Percentiles rank a stretch among this genome's conserved stretches.
phyloP scores from a whole-genome alignment of 2,329 filamentous ascomycete species.

The Cytospora paraplurivora region DNA sequence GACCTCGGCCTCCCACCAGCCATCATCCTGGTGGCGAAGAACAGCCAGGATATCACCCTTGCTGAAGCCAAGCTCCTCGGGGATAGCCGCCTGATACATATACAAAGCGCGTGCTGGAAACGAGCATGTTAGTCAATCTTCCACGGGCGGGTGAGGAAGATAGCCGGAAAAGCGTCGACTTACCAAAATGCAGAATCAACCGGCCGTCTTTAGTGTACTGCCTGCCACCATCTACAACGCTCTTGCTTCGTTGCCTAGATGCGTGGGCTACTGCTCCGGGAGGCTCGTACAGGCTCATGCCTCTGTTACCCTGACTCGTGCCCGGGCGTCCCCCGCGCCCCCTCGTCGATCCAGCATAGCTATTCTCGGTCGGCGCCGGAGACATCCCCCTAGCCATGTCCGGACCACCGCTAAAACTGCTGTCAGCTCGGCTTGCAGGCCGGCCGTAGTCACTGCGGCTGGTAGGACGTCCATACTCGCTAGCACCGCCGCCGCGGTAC shows the following conservation, averaged over 20 bases:
- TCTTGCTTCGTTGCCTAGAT: slow-evolving; percentile 71
- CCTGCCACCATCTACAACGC: slow-evolving; percentile 77
- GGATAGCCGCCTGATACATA: slow-evolving; percentile 90
- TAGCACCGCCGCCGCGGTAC: slow-evolving; percentile 38
- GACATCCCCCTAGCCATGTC: slow-evolving; percentile 53
- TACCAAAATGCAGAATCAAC: slow-evolving; percentile 91
- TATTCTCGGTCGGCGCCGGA: slow-evolving; percentile 49
- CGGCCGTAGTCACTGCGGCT: slow-evolving; percentile 48
- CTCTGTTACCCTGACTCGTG: slow-evolving; percentile 47
- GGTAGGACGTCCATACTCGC: slow-evolving; percentile 51
- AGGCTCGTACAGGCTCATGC: slow-evolving; percentile 60
- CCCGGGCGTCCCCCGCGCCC: slow-evolving; percentile 54
- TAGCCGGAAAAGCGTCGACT: slow-evolving; percentile 43
- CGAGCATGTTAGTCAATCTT: not conserved
- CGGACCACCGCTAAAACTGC: slow-evolving; percentile 30
- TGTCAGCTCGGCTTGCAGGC: slow-evolving; percentile 39
- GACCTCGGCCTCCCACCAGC: slow-evolving; percentile 98
- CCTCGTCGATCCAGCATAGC: slow-evolving; percentile 57
- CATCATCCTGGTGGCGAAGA: slow-evolving; percentile 89
- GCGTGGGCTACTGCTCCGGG: slow-evolving; percentile 44
- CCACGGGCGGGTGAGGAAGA: slow-evolving; percentile 34
- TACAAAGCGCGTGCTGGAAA: slow-evolving; percentile 89
- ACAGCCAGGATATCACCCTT: slow-evolving; percentile 93
- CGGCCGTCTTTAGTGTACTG: slow-evolving; percentile 85
- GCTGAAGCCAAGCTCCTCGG: slow-evolving; percentile 87